Percentiles rank a stretch among this genome's conserved stretches.
Conservation (phyloP, 768 basidiomycete genomes). For the Termitomyces sp. region DNA sequence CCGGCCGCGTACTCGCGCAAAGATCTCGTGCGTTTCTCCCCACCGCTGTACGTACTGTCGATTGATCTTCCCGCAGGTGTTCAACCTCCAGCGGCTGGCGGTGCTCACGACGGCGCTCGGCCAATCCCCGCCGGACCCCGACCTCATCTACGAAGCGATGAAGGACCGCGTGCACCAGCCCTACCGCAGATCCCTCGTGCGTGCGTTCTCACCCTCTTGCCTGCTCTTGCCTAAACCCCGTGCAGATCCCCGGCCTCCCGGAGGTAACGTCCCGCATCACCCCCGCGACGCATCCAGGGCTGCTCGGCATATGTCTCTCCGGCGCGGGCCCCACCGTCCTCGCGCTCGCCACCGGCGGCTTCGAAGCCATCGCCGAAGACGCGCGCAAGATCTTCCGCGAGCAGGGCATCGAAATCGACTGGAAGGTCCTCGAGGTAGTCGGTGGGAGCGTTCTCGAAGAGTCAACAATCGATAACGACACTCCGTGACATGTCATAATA, state of each 20-base stretch:
- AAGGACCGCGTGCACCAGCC: constrained; percentile 98
- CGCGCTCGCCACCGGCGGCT: constrained; percentile 84
- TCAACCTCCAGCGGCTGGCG: constrained; percentile 94
- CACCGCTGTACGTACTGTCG: too few relatives aligned
- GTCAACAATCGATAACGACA: too few relatives aligned
- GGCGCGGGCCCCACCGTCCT: constrained; percentile 98
- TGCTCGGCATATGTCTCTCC: constrained; percentile 95
- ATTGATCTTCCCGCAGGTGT: constrained; percentile 55
- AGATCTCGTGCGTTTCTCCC: constrained; percentile 65
- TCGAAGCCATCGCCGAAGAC: constrained; percentile 80
- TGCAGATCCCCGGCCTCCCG: constrained; percentile 91
- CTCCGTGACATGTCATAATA: background rate
- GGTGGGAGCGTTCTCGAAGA: constrained; percentile 34
- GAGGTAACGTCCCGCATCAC: constrained; percentile 89
- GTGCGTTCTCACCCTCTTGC: constrained; percentile 18
- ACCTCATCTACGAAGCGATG: constrained; percentile 99
- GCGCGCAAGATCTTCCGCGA: constrained; percentile 69
- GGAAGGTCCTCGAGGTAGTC: constrained; percentile 76
- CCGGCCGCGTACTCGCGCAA: constrained; percentile 81
- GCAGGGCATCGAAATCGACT: constrained; percentile 78
- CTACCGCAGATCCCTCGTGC: constrained; percentile 80
- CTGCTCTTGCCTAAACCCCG: background rate
- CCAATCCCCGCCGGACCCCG: constrained; percentile 87
- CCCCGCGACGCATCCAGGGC: constrained; percentile 85
- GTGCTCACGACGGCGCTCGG: constrained; percentile 93